phyloP scores from a whole-genome alignment of 2,329 filamentous ascomycete genomes.

The Paramyrothecium sp. region DNA sequence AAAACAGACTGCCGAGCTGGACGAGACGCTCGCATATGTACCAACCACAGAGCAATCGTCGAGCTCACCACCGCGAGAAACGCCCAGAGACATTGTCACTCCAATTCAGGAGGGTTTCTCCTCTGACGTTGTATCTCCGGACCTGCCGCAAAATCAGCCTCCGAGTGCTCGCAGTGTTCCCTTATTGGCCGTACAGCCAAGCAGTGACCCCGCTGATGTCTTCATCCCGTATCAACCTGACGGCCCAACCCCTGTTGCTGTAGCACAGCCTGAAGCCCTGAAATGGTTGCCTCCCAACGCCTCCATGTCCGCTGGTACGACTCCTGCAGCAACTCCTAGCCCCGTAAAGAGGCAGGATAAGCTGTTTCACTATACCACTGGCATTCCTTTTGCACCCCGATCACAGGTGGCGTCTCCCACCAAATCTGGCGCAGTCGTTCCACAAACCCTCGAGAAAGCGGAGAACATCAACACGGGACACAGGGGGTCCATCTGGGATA shows the following conservation, averaged over 20 bases:
- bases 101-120: conserved; percentile 20
- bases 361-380: conserved; percentile 37
- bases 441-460: not conserved
- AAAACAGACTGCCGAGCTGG: not conserved
- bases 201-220: conserved; percentile 28
- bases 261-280: conserved; percentile 38
- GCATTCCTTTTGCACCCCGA: conserved; percentile 46
- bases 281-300: conserved; percentile 53
- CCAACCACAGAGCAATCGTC: not conserved
- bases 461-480: not conserved
- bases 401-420: conserved; percentile 7
- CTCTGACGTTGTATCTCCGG: conserved; percentile 15
- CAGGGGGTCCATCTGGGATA: not conserved
- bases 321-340: conserved; percentile 30
- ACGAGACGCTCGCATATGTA: not conserved
- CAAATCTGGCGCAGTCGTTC: not conserved
- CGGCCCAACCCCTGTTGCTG: conserved; percentile 41
- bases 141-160: conserved; percentile 16
- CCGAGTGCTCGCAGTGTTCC: conserved; percentile 25
- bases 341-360: conserved; percentile 31
- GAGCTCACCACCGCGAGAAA: no score
- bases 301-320: conserved; percentile 29
- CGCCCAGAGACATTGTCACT: conserved; percentile 16
- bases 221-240: conserved; percentile 57
- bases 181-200: conserved; percentile 22